phyloP scores from a whole-genome alignment of 345 rosid species.

The Citrus trifoliata region DNA sequence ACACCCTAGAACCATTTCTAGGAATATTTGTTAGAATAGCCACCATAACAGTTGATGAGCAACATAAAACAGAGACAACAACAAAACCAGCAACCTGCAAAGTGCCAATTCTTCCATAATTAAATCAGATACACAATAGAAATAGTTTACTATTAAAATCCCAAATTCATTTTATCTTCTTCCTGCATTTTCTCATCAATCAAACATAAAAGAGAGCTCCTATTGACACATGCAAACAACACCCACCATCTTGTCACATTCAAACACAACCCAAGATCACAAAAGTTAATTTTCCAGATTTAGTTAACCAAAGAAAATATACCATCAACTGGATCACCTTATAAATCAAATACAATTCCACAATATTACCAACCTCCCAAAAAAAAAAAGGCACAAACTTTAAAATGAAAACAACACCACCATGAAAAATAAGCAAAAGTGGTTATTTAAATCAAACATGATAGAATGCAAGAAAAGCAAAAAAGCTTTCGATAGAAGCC shows the following conservation, averaged over 20 bases:
- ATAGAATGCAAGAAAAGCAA: no score
- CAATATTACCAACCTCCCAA: not conserved
- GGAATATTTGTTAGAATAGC: no score
- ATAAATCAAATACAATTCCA: not conserved
- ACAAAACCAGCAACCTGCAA: no score
- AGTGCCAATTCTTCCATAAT: no score
- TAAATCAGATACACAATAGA: no score
- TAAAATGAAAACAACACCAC: not conserved
- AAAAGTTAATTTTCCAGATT: not conserved
- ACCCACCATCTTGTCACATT: not conserved
- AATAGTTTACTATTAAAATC: no score
- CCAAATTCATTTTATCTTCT: not conserved
- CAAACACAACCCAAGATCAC: not conserved
- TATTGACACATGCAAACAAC: not conserved
- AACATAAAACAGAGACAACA: no score
- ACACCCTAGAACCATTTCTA: no score
- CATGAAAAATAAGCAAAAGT: not conserved
- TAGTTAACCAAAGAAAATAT: not conserved
- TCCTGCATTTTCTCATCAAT: not conserved
- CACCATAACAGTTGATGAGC: no score
- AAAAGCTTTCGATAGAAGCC: no score
- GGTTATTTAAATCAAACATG: conserved; percentile 26
- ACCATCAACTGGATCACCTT: not conserved
- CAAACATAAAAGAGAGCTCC: not conserved
- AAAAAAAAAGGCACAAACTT: not conserved